Evolutionary conservation across 495 filamentous ascomycete species (phyloP).

Genomic region (Hyaloscypha hepaticicola): DNA sequence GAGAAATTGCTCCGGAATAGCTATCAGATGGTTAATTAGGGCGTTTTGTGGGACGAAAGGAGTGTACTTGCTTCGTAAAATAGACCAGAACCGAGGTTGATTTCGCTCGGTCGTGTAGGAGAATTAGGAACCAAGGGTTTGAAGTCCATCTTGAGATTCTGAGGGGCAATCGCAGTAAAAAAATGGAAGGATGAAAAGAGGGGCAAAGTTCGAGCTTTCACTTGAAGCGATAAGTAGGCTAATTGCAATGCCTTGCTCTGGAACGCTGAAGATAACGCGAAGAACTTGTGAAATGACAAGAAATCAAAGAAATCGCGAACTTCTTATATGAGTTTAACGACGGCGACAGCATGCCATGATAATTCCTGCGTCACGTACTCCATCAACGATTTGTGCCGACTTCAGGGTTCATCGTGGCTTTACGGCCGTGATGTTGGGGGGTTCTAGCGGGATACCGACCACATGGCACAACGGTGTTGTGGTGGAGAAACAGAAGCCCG

Average conservation of each 20-base stretch:
- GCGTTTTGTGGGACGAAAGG: background rate
- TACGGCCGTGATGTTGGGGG: background rate
- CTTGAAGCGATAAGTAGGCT: background rate
- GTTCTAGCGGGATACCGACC: no score
- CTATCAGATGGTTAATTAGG: constrained; percentile 1
- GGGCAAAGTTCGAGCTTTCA: background rate
- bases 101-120: background rate
- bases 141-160: constrained; percentile 6
- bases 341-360: background rate
- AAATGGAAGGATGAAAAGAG: background rate
- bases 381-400: background rate
- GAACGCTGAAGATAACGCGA: background rate
- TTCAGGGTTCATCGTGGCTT: background rate
- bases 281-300: background rate
- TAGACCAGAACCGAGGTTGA: background rate
- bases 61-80: background rate
- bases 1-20: constrained; percentile 13
- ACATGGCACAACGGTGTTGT: no score
- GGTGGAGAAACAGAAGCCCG: no score
- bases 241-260: background rate
- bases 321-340: background rate
- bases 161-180: background rate
- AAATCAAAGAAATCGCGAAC: background rate
- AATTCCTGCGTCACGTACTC: background rate
- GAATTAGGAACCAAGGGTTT: constrained; percentile 4